phyloP scores from a whole-genome alignment of 345 rosid genomes.

The Brassica carinata region DNA sequence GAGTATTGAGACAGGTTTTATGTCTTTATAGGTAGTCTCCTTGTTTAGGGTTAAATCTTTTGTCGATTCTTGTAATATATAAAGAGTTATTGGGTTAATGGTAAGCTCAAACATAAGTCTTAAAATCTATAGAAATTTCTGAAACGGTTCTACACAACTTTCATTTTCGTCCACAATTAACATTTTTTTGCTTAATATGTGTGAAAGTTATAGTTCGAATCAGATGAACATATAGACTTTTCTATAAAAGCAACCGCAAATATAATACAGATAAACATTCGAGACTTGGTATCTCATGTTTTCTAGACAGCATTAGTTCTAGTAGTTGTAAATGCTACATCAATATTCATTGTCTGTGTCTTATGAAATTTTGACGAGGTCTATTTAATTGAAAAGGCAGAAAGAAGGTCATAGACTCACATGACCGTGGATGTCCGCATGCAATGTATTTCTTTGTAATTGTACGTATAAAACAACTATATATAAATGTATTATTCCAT shows the following conservation, averaged over 20 bases:
- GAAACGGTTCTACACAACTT: not conserved
- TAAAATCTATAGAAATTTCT: not conserved
- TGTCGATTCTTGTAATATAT: too few relatives aligned
- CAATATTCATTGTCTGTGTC: not conserved
- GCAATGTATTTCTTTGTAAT: not conserved
- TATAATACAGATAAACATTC: not conserved
- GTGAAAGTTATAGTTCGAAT: not conserved
- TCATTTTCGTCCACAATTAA: not conserved
- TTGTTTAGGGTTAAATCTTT: too few relatives aligned
- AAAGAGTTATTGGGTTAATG: not conserved
- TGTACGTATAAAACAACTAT: not conserved
- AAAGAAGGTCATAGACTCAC: not conserved
- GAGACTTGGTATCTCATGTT: not conserved
- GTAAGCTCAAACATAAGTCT: not conserved
- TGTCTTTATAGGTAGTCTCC: too few relatives aligned
- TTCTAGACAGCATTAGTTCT: not conserved
- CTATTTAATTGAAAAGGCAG: not conserved
- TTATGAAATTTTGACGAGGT: not conserved
- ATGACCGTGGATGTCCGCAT: not conserved
- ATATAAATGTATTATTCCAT: not conserved
- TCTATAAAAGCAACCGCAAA: not conserved
- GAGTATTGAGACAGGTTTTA: too few relatives aligned
- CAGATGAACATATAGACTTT: not conserved
- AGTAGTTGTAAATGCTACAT: not conserved
- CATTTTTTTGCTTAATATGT: not conserved